Evolutionary conservation across 148 eudicot species (phyloP).

Genomic region (Salicornia ramosissima): DNA sequence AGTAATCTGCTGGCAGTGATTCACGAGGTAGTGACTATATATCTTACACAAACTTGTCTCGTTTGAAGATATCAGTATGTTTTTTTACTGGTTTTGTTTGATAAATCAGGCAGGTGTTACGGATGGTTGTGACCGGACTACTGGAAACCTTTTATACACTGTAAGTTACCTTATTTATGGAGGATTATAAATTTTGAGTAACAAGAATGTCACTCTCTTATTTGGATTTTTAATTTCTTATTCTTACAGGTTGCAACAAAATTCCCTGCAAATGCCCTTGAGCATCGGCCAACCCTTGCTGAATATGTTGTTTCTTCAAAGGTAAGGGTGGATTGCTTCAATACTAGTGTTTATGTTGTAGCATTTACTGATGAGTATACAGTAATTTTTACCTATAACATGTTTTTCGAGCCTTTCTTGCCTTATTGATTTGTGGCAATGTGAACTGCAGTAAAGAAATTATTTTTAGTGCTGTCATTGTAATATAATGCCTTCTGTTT

Average conservation of each 20-base stretch:
- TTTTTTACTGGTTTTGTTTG: neutral
- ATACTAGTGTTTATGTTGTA: neutral
- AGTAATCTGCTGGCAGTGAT: slow-evolving; percentile 71
- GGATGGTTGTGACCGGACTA: slow-evolving; percentile 67
- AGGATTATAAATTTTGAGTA: neutral
- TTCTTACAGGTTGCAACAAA: slow-evolving; percentile 77
- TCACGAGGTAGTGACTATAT: slow-evolving; percentile 47
- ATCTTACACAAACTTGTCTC: neutral
- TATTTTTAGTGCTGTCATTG: neutral
- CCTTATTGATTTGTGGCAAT: neutral
- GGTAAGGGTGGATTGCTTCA: slow-evolving; percentile 29
- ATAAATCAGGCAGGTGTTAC: slow-evolving; percentile 64
- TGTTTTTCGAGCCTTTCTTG: neutral
- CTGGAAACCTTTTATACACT: slow-evolving; percentile 77
- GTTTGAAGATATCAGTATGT: neutral
- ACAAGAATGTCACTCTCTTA: too few species aligned
- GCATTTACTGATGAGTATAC: neutral
- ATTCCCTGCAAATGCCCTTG: slow-evolving; percentile 80
- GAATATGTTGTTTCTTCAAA: slow-evolving; percentile 62
- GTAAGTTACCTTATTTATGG: slow-evolving; percentile 30
- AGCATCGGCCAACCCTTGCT: slow-evolving; percentile 60
- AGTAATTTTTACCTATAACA: neutral
- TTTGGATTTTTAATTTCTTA: neutral
- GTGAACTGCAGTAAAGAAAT: neutral
- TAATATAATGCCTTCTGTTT: neutral